phyloP scores from a whole-genome alignment of 106 monocot species.

The Dioscorea dumetorum region DNA sequence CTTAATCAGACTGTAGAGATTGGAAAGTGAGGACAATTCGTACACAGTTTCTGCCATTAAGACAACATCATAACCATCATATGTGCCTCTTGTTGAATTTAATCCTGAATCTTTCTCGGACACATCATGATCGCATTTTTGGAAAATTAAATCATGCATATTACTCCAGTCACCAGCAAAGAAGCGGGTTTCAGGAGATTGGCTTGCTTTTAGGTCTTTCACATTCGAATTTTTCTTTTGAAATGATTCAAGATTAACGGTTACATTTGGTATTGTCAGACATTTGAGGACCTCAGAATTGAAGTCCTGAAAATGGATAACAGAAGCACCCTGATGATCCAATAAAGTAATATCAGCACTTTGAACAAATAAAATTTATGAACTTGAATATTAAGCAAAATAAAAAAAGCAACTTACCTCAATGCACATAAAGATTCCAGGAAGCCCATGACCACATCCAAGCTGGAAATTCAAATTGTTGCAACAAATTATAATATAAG shows the following conservation, averaged over 20 bases:
- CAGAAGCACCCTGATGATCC: constrained; percentile 54
- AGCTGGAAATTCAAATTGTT: constrained; percentile 33
- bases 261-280: constrained; percentile 84
- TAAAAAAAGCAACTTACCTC: constrained; percentile 25
- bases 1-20: constrained; percentile 74
- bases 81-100: neutral
- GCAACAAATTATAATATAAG: no score
- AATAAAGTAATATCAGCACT: neutral
- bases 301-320: constrained; percentile 92
- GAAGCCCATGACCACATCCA: constrained; percentile 96
- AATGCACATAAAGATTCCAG: constrained; percentile 66
- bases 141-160: constrained; percentile 53
- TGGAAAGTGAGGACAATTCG: constrained; percentile 42
- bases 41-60: constrained; percentile 97
- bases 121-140: constrained; percentile 4
- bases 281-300: constrained; percentile 73
- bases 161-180: constrained; percentile 98
- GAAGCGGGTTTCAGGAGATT: constrained; percentile 34
- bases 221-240: neutral
- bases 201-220: neutral
- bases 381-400: no score
- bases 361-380: neutral
- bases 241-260: constrained; percentile 33
- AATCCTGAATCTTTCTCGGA: neutral
- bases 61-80: constrained; percentile 74